Conservation (phyloP, 2,329 filamentous ascomycete species). For the Beauveria bassiana region DNA sequence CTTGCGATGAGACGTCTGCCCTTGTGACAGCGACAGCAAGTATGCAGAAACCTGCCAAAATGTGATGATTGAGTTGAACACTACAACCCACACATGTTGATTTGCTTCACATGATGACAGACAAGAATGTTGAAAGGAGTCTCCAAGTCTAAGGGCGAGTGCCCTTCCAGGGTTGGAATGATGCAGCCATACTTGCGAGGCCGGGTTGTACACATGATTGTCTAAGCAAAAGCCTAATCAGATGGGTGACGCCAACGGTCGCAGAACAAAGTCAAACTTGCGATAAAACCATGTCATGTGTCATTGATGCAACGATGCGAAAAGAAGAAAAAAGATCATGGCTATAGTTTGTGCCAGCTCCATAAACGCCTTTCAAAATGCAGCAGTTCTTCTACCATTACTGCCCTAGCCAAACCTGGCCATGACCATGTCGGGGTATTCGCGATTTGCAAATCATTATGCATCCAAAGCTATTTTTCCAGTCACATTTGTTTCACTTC, state of each 20-base stretch:
- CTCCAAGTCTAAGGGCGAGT: neutral
- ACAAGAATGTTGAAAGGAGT: too few relatives aligned
- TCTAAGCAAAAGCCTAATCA: too few relatives aligned
- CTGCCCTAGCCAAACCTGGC: neutral
- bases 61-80: neutral
- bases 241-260: too few relatives aligned
- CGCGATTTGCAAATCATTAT: neutral
- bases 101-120: neutral
- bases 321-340: neutral
- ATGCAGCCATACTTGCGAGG: neutral
- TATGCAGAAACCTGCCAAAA: neutral
- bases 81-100: neutral
- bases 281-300: neutral
- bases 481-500: constrained; percentile 16
- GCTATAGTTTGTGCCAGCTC: neutral
- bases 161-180: neutral
- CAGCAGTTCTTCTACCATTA: neutral
- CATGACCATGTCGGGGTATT: too few relatives aligned
- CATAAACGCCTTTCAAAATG: neutral
- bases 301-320: neutral
- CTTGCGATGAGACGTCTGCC: neutral
- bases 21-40: neutral
- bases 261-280: too few relatives aligned
- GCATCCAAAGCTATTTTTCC: too few relatives aligned
- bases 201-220: neutral